Percentiles rank a stretch among this genome's conserved stretches.
These are phyloP conservation scores for Fusarium incarnatum DNA, from an alignment of 2,329 filamentous ascomycete species.

Conservation along the genomic window DNA sequence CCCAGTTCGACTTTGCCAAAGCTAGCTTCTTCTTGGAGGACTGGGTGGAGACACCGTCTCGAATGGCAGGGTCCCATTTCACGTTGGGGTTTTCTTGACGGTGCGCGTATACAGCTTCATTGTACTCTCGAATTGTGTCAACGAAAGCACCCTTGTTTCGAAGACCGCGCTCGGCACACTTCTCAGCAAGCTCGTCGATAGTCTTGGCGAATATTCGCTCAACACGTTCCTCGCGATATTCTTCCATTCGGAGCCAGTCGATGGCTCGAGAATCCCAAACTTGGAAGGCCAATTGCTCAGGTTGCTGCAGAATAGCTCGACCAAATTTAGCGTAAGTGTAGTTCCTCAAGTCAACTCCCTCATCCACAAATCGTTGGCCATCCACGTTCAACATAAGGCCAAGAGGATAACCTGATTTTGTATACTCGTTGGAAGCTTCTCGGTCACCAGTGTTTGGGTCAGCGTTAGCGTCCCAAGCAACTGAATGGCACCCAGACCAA, in stretches of 20 bases:
- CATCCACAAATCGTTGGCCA: conserved; percentile 10
- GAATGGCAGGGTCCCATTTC: conserved; percentile 17
- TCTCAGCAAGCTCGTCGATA: background rate
- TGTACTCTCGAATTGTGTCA: conserved; percentile 7
- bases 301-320: conserved; percentile 17
- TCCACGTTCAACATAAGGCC: conserved; percentile 20
- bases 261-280: conserved; percentile 16
- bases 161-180: conserved; percentile 1
- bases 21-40: conserved; percentile 2
- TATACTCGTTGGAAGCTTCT: conserved; percentile 22
- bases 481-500: conserved; percentile 15
- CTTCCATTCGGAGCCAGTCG: conserved; percentile 11
- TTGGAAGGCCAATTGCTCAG: conserved; percentile 19
- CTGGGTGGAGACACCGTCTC: conserved; percentile 15
- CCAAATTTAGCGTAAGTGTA: conserved; percentile 27
- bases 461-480: conserved; percentile 20
- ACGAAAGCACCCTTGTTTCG: background rate
- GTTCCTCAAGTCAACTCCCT: conserved; percentile 16
- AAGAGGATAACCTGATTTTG: conserved; percentile 18
- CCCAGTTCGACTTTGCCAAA: conserved; percentile 22
- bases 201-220: conserved; percentile 7
- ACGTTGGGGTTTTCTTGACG: background rate
- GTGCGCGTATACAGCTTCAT: conserved; percentile 12
- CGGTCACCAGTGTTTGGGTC: conserved; percentile 17
- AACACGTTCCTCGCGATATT: conserved; percentile 20